Evolutionary conservation across 2,329 filamentous ascomycete species (phyloP), one percentile per base, ranked within the genome.

Genomic region (Waltergamsia citrina): DNA sequence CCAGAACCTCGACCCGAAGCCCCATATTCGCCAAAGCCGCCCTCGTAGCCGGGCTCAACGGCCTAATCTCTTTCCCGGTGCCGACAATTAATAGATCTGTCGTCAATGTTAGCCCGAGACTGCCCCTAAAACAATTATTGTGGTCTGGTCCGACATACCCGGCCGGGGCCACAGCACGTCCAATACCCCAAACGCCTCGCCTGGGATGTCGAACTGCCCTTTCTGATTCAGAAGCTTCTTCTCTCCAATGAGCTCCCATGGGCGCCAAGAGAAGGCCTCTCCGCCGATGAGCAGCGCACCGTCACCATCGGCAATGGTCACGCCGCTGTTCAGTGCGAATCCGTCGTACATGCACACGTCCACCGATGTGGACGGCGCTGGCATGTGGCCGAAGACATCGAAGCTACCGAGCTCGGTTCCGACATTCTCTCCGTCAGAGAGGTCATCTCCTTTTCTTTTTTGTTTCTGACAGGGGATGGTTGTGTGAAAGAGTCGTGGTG

Each of bases 11-110:
- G 5, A 96, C 69, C 37, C 85, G 70, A 45, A 96, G 83, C 0
- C 92, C 92, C 27, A 96, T 58, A 20, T 74, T 71, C 41, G 80
- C 81, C 37, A 98, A 76, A 45, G 78, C 69, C 38, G 68, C 69
- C 45, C 81, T 78, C 28, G 85, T 85, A 45, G 77, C 69, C 1
- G 84, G 83, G 36, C 82, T 85, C 7, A 96, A 59, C 1, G 87
- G 87, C 32, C 78, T 63, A 33, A 92, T 85, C 15, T 71, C 69
- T 15, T 74, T 74, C 1, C 92, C 92, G 4, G 92, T 73, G 2
- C 92, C 92, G n/a, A 98, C 63, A 36, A 98, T 83, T 26, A 98
- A 63, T 14, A 96, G 63, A 63, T 96, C 90, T 85, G 47, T 20
- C 22, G 16, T 24, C 20, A 9, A 22, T n/a, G 33, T 32, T 49